A percentile compares a stretch with the other conserved stretches of the same genome.
Evolutionary conservation across 257 asterid genomes (phyloP).

Genomic region (Coffea eugenioides): DNA sequence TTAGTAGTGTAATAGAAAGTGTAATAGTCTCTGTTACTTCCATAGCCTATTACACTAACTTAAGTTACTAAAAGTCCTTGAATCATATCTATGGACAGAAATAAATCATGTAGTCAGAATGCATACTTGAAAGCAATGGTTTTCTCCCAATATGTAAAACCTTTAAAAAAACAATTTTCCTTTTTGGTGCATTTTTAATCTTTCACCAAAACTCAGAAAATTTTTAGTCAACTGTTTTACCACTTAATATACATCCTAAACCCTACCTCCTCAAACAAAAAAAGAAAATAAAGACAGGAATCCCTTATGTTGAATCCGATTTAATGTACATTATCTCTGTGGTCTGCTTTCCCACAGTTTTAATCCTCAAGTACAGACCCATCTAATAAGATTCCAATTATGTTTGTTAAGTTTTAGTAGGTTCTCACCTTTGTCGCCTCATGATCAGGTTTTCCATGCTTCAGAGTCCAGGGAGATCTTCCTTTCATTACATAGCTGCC

Average conservation of each 20-base stretch:
- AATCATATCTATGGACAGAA: background rate
- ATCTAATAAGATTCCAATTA: background rate
- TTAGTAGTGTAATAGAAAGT: too few relatives aligned
- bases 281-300: background rate
- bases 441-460: conserved; percentile 93
- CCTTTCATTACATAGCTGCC: conserved; percentile 81
- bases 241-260: background rate
- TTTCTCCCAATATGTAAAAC: background rate
- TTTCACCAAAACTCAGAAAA: background rate
- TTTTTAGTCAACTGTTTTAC: background rate
- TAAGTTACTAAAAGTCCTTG: background rate
- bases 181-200: background rate
- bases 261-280: too few relatives aligned
- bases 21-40: too few relatives aligned
- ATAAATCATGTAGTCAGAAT: background rate
- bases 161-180: too few relatives aligned
- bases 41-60: too few relatives aligned
- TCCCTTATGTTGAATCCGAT: background rate
- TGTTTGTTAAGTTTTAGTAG: conserved; percentile 5
- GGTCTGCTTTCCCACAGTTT: background rate
- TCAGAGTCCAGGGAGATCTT: conserved; percentile 86
- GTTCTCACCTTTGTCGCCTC: conserved; percentile 71
- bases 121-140: background rate
- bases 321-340: background rate
- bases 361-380: background rate